A percentile compares a stretch with the other conserved stretches of the same genome.
These are phyloP conservation scores for Chenopodium suecicum DNA, from an alignment of 148 eudicot species.

Conservation along the genomic window DNA sequence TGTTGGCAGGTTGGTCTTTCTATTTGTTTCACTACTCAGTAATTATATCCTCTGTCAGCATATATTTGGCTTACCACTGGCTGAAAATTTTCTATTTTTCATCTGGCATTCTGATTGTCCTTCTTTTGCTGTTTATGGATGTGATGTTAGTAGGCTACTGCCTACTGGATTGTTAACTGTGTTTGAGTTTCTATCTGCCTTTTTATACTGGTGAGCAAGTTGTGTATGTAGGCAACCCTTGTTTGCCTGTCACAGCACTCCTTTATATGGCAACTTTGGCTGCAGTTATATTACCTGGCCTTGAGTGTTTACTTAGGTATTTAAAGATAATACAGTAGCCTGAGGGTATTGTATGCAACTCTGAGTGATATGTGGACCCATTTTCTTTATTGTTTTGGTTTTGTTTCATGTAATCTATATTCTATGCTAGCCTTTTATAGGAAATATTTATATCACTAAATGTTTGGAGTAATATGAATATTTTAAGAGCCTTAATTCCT, in stretches of 20 bases:
- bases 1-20: slow-evolving; percentile 65
- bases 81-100: background rate
- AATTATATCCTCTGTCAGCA: background rate
- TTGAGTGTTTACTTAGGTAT: background rate
- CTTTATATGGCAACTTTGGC: background rate
- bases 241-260: background rate
- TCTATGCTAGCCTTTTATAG: too few species aligned
- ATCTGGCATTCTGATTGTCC: background rate
- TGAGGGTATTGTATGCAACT: background rate
- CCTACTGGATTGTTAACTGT: too few species aligned
- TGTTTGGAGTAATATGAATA: background rate
- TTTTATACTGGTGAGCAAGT: background rate
- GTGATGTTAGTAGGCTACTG: background rate
- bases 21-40: background rate
- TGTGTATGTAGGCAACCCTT: background rate
- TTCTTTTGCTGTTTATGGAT: background rate
- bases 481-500: background rate
- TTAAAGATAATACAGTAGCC: background rate
- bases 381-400: background rate
- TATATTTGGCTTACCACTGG: background rate
- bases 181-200: background rate
- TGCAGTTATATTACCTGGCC: background rate
- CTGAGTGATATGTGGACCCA: background rate
- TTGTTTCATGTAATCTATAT: background rate
- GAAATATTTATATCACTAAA: background rate